A percentile compares a stretch with the other conserved stretches of the same genome.
Evolutionary conservation across 2,329 filamentous ascomycete species (phyloP).

Genomic region (Paraconiothyrium brasiliense): DNA sequence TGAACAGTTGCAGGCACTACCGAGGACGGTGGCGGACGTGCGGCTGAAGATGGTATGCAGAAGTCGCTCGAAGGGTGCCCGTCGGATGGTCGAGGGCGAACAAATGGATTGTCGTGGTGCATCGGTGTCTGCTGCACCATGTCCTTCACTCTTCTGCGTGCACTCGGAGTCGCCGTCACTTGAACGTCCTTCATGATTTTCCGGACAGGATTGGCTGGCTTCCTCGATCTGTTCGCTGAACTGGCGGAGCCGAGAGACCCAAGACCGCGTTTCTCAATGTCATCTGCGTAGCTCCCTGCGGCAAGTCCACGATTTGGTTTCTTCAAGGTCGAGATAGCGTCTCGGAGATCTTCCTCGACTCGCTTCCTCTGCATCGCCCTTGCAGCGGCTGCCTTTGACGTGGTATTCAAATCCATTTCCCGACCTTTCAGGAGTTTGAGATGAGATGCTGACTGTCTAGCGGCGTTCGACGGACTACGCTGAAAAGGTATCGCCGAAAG

Average conservation of each 20-base stretch:
- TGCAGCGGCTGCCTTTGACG: conserved; percentile 62
- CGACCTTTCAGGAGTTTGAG: conserved; percentile 60
- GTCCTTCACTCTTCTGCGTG: conserved; percentile 43
- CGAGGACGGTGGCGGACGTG: conserved; percentile 37
- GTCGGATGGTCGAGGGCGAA: conserved; percentile 26
- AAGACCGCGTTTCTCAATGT: conserved; percentile 66
- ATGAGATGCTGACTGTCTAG: conserved; percentile 50
- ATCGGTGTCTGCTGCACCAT: conserved; percentile 42
- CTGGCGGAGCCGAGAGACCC: conserved; percentile 29
- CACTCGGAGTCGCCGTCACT: conserved; percentile 56
- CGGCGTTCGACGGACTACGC: conserved; percentile 54
- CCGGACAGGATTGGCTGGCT: conserved; percentile 37
- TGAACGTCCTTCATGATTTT: conserved; percentile 47
- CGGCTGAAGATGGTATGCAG: conserved; percentile 53
- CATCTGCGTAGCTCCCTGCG: conserved; percentile 72
- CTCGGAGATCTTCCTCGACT: conserved; percentile 74
- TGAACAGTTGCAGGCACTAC: conserved; percentile 39
- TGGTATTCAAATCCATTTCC: conserved; percentile 64
- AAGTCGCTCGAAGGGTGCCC: conserved; percentile 41
- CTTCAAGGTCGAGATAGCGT: conserved; percentile 77
- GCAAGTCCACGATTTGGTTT: conserved; percentile 79
- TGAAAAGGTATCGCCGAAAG: conserved; percentile 61
- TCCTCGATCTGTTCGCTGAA: conserved; percentile 37
- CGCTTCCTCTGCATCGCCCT: conserved; percentile 72
- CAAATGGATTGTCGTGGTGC: conserved; percentile 38